Conservation (phyloP, 306 rosid genomes). For the Cicer judaicum region DNA sequence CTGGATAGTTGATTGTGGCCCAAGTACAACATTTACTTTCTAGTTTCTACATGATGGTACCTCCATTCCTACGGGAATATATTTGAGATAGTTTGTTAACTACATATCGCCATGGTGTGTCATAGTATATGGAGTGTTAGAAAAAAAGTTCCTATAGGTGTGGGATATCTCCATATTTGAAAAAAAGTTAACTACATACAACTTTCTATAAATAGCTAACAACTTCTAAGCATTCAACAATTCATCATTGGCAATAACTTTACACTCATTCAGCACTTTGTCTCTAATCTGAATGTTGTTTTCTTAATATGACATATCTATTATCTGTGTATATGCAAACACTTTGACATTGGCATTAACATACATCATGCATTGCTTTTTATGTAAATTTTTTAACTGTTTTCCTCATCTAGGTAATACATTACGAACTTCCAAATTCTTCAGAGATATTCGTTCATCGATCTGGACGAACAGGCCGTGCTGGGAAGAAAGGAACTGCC, state of each 20-base stretch:
- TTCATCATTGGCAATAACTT: not conserved
- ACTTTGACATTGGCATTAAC: not conserved
- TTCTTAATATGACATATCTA: not conserved
- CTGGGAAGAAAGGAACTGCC: slow-evolving; percentile 95
- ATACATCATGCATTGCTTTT: not conserved
- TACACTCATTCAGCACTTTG: slow-evolving; percentile 4
- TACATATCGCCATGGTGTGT: not conserved
- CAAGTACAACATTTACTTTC: slow-evolving; percentile 13
- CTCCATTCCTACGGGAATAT: not conserved
- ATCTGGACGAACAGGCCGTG: slow-evolving; percentile 98
- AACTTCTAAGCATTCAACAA: slow-evolving; percentile 1
- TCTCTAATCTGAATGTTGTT: not conserved
- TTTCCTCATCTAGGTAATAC: slow-evolving; percentile 64
- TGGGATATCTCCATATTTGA: not conserved
- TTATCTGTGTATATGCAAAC: slow-evolving; percentile 16
- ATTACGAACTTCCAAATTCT: slow-evolving; percentile 86
- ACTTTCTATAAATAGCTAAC: not conserved
- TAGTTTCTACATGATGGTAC: slow-evolving; percentile 34
- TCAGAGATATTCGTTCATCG: slow-evolving; percentile 99
- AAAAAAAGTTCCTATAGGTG: not conserved
- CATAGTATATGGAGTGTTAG: not conserved
- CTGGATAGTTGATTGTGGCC: slow-evolving; percentile 10
- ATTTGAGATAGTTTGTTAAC: not conserved
- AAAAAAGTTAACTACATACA: too few relatives aligned
- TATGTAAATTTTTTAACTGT: slow-evolving; percentile 12